phyloP scores from a whole-genome alignment of 441 rosid species.

The Flueggea neowawraea region DNA sequence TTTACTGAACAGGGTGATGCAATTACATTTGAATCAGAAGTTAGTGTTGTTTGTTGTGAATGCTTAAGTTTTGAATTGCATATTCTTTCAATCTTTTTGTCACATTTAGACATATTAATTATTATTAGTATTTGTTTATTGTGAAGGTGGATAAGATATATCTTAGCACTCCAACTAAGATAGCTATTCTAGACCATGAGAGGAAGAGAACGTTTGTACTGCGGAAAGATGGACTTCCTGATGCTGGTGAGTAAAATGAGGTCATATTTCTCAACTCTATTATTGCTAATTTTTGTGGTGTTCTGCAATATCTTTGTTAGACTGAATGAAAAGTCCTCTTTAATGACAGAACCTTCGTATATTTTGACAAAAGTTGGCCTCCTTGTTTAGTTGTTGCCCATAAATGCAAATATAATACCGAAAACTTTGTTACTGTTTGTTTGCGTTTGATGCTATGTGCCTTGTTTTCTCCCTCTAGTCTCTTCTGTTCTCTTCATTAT shows the following conservation, averaged over 20 bases:
- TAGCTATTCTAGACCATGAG: constrained; percentile 89
- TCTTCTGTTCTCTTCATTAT: no score
- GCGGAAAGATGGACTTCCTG: constrained; percentile 95
- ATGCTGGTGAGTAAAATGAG: constrained; percentile 61
- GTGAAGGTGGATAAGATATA: constrained; percentile 77
- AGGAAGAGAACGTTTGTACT: constrained; percentile 88
- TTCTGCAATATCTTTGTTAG: no score
- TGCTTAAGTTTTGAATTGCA: constrained; percentile 5
- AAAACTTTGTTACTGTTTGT: no score
- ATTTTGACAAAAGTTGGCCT: no score
- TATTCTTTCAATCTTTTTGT: constrained; percentile 9
- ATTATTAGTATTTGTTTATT: constrained; percentile 9
- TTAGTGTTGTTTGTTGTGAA: constrained; percentile 23
- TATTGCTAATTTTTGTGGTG: not conserved
- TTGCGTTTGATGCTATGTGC: no score
- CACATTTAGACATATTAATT: constrained; percentile 4
- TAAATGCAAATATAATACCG: no score
- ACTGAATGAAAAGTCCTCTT: no score
- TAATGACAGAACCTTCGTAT: no score
- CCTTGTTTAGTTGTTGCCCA: no score
- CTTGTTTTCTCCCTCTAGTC: no score
- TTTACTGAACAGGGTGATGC: constrained; percentile 98
- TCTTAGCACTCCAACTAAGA: constrained; percentile 88
- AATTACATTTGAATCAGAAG: constrained; percentile 88
- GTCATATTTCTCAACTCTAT: not conserved